Evolutionary conservation across 2,329 filamentous ascomycete species (phyloP).

Genomic region (Alternaria arbusti): DNA sequence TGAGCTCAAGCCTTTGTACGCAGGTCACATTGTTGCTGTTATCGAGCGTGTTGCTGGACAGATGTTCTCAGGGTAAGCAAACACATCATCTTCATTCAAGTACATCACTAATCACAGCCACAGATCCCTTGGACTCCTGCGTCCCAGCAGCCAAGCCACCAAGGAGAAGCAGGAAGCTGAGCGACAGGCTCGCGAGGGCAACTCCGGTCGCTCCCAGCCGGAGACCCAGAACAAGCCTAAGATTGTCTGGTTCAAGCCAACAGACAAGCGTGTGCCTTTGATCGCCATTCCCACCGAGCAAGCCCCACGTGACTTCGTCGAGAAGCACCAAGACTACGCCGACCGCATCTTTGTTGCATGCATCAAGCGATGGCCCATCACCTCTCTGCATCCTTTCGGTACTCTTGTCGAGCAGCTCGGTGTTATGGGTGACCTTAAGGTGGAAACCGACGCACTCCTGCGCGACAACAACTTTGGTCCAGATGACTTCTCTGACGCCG

Average conservation of each 20-base stretch:
- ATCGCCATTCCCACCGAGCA: slow-evolving; percentile 99
- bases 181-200: slow-evolving; percentile 86
- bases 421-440: slow-evolving; percentile 95
- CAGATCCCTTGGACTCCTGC: slow-evolving; percentile 85
- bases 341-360: slow-evolving; percentile 98
- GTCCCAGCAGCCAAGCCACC: slow-evolving; percentile 96
- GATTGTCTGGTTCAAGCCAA: slow-evolving; percentile 99
- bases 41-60: slow-evolving; percentile 96
- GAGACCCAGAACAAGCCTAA: slow-evolving; percentile 96
- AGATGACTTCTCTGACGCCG: slow-evolving; percentile 96
- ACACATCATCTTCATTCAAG: neutral
- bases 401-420: slow-evolving; percentile 97
- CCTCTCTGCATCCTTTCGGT: slow-evolving; percentile 97
- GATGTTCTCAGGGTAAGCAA: slow-evolving; percentile 81
- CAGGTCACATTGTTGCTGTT: slow-evolving; percentile 95
- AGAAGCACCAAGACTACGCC: slow-evolving; percentile 97
- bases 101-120: slow-evolving; percentile 12
- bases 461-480: slow-evolving; percentile 99
- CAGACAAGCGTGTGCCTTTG: slow-evolving; percentile 95
- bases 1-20: slow-evolving; percentile 96
- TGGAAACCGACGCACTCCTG: slow-evolving; percentile 95
- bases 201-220: slow-evolving; percentile 73
- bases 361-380: slow-evolving; percentile 99
- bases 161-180: slow-evolving; percentile 99
- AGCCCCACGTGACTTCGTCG: slow-evolving; percentile 95